A percentile compares a stretch with the other conserved stretches of the same genome.
Conservation (phyloP, 1,284 basidiomycete genomes). For the Sanghuangporus sanghuang region DNA sequence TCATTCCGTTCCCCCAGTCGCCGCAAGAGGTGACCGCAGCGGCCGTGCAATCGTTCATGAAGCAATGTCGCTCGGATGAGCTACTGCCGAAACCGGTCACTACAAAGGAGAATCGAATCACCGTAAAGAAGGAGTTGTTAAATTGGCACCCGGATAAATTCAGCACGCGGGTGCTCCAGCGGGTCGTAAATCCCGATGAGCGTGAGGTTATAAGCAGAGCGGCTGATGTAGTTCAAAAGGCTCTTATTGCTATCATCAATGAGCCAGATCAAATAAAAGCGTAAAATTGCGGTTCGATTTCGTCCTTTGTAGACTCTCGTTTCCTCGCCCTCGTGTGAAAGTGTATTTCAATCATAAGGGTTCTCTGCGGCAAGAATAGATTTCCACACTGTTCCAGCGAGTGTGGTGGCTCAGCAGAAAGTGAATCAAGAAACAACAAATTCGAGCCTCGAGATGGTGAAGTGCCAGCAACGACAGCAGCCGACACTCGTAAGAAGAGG, state of each 20-base stretch:
- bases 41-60: not conserved
- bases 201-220: not conserved
- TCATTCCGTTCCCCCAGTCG: conserved; percentile 41
- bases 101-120: conserved; percentile 42
- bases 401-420: too few species aligned
- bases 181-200: not conserved
- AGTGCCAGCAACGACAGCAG: too few species aligned
- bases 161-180: conserved; percentile 4
- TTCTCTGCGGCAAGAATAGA: too few species aligned
- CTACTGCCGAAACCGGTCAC: conserved; percentile 21
- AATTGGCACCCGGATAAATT: conserved; percentile 79
- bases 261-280: not conserved
- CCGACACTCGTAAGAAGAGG: too few species aligned
- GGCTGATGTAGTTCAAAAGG: not conserved
- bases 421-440: too few species aligned
- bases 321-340: too few species aligned
- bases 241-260: not conserved
- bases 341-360: too few species aligned
- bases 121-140: conserved; percentile 56
- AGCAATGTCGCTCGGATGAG: not conserved
- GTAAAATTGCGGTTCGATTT: not conserved
- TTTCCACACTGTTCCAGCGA: too few species aligned
- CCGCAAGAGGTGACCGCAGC: conserved; percentile 28
- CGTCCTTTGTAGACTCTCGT: not conserved
- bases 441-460: too few species aligned